A percentile compares a stretch with the other conserved stretches of the same genome.
Conservation (phyloP, 2,329 filamentous ascomycete species). For the Nectriaceae sp. region DNA sequence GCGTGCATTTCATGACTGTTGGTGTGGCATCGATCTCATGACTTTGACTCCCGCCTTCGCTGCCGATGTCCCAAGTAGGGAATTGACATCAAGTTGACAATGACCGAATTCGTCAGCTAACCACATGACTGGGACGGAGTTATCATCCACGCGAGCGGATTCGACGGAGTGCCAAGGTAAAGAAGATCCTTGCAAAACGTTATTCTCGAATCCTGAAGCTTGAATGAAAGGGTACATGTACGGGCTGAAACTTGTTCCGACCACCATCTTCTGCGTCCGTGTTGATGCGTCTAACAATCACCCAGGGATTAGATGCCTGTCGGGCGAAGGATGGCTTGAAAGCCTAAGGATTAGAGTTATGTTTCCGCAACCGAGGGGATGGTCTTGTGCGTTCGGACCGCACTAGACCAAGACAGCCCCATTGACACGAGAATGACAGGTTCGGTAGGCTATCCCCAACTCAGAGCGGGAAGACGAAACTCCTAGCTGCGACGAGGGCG, state of each 20-base stretch:
- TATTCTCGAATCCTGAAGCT: not conserved
- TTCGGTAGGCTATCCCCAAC: conserved; percentile 1
- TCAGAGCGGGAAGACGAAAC: conserved; percentile 2
- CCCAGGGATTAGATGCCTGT: not conserved
- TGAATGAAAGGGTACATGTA: not conserved
- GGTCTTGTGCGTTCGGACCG: conserved; percentile 11
- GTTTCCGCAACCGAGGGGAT: conserved; percentile 11
- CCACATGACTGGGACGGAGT: not conserved
- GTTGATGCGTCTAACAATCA: not conserved
- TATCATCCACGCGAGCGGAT: not conserved
- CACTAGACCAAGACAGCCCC: conserved; percentile 8
- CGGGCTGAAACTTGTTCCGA: not conserved
- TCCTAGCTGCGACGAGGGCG: conserved; percentile 2
- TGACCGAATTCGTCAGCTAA: not conserved
- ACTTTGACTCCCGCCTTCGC: too few species aligned
- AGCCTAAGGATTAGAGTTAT: not conserved
- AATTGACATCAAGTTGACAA: not conserved
- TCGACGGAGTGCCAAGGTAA: not conserved
- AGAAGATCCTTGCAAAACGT: not conserved
- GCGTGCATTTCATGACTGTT: too few species aligned
- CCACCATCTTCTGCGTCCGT: not conserved
- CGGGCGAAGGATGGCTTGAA: not conserved
- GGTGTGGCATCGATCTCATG: too few species aligned
- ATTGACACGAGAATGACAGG: not conserved
- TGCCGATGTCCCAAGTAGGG: too few species aligned